phyloP scores from a whole-genome alignment of 805 yeast species.

The Yamadazyma philogaea region DNA sequence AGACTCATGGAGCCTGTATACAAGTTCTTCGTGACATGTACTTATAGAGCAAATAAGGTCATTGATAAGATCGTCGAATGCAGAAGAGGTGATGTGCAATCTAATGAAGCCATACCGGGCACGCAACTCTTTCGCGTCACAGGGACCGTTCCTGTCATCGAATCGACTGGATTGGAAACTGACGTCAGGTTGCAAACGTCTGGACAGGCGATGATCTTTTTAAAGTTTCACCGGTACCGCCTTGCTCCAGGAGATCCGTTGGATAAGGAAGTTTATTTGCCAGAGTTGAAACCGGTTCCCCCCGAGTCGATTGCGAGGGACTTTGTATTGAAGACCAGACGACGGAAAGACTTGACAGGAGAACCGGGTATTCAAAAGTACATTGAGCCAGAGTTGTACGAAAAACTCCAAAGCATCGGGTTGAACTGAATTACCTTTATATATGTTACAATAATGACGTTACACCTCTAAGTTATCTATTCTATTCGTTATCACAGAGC shows the following conservation, averaged over 20 bases:
- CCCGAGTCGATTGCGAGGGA: conserved; percentile 74
- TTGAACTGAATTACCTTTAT: too few species aligned
- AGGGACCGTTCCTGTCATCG: conserved; percentile 82
- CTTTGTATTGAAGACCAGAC: conserved; percentile 82
- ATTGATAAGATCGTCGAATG: conserved; percentile 49
- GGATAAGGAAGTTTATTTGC: conserved; percentile 60
- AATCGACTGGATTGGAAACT: conserved; percentile 84
- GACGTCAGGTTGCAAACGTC: conserved; percentile 75
- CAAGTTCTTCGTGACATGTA: conserved; percentile 55
- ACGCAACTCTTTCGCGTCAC: conserved; percentile 61
- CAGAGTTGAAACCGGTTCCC: conserved; percentile 74
- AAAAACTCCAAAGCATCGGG: conserved; percentile 52
- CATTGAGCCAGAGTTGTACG: conserved; percentile 58
- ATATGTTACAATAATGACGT: too few species aligned
- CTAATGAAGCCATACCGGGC: conserved; percentile 60
- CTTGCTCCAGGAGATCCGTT: conserved; percentile 89
- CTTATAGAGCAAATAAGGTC: conserved; percentile 44
- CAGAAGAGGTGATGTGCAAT: conserved; percentile 61
- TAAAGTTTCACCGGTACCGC: conserved; percentile 70
- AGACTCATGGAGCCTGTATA: conserved; percentile 80
- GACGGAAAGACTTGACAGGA: conserved; percentile 78
- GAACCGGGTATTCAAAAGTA: conserved; percentile 67
- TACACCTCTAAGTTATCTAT: too few species aligned
- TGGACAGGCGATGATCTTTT: conserved; percentile 71
- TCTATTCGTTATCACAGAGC: too few species aligned